A percentile compares a stretch with the other conserved stretches of the same genome.
Evolutionary conservation across 1,284 basidiomycete species (phyloP).

Genomic region (Sphagnurus paluster): DNA sequence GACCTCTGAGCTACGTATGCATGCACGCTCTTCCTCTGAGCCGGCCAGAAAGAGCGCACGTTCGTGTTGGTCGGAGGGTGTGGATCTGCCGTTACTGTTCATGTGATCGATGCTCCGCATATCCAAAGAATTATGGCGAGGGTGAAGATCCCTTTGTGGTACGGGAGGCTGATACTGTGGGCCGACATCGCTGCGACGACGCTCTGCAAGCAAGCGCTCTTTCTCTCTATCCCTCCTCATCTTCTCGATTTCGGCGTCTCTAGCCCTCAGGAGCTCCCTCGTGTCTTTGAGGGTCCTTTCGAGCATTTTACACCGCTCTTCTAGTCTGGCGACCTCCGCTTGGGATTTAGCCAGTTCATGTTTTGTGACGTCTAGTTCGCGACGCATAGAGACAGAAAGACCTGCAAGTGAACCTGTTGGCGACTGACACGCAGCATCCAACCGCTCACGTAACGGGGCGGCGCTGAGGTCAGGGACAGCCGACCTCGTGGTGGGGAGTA

Average conservation of each 20-base stretch:
- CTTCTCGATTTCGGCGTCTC: slow-evolving; percentile 57
- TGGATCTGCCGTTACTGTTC: slow-evolving; percentile 19
- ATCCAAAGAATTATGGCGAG: slow-evolving; percentile 32
- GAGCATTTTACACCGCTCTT: slow-evolving; percentile 59
- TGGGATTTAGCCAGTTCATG: slow-evolving; percentile 55
- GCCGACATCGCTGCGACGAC: slow-evolving; percentile 30
- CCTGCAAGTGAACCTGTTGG: slow-evolving; percentile 32
- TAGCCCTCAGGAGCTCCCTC: slow-evolving; percentile 43
- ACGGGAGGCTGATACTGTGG: slow-evolving; percentile 20
- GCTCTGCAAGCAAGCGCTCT: slow-evolving; percentile 30
- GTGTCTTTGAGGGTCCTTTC: slow-evolving; percentile 59
- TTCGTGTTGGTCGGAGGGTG: slow-evolving; percentile 20
- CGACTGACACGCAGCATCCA: slow-evolving; percentile 47
- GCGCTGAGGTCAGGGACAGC: slow-evolving; percentile 27
- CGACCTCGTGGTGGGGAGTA: slow-evolving; percentile 21
- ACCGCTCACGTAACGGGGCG: slow-evolving; percentile 48
- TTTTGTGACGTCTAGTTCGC: slow-evolving; percentile 57
- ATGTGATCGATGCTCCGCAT: slow-evolving; percentile 24
- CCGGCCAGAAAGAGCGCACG: slow-evolving; percentile 26
- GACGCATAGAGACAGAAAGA: slow-evolving; percentile 46
- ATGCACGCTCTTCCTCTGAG: slow-evolving; percentile 49
- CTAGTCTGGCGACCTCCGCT: slow-evolving; percentile 51
- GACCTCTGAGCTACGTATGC: slow-evolving; percentile 54
- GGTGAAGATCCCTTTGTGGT: slow-evolving; percentile 17
- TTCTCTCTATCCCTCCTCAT: slow-evolving; percentile 45